Evolutionary conservation across 768 basidiomycete species (phyloP).

Genomic region (Leccinum sublutescens): DNA sequence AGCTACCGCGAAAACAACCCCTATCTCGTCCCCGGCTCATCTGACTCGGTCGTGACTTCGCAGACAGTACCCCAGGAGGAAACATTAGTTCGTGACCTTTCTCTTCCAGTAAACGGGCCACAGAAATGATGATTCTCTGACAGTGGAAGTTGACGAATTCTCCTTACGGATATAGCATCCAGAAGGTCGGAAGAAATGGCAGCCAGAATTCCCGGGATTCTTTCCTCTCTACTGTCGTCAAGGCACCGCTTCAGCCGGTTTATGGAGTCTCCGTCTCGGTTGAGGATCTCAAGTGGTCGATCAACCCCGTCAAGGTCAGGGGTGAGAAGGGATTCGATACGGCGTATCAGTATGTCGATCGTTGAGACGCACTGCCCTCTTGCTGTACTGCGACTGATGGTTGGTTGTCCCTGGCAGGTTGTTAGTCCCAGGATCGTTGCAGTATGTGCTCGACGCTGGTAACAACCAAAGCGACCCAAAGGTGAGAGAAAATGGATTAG

Average conservation of each 20-base stretch:
- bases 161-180: background rate
- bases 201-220: too few species aligned
- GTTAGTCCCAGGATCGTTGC: background rate
- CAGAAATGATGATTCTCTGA: background rate
- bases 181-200: background rate
- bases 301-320: background rate
- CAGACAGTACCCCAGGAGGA: background rate
- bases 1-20: background rate
- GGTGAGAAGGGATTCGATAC: background rate
- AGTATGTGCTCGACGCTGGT: slow-evolving; percentile 5
- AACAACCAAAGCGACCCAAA: background rate
- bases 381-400: background rate
- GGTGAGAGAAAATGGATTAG: background rate
- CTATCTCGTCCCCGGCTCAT: background rate
- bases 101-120: background rate
- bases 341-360: background rate
- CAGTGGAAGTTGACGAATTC: slow-evolving; percentile 1
- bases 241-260: background rate
- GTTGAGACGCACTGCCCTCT: background rate
- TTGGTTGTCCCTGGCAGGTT: background rate
- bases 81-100: background rate
- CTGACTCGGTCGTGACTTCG: background rate
- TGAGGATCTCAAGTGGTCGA: background rate
- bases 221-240: background rate
- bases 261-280: background rate